Percentiles rank a stretch among this genome's conserved stretches.
phyloP scores from a whole-genome alignment of 2,329 filamentous ascomycete genomes.

The Aspergillus sp. region DNA sequence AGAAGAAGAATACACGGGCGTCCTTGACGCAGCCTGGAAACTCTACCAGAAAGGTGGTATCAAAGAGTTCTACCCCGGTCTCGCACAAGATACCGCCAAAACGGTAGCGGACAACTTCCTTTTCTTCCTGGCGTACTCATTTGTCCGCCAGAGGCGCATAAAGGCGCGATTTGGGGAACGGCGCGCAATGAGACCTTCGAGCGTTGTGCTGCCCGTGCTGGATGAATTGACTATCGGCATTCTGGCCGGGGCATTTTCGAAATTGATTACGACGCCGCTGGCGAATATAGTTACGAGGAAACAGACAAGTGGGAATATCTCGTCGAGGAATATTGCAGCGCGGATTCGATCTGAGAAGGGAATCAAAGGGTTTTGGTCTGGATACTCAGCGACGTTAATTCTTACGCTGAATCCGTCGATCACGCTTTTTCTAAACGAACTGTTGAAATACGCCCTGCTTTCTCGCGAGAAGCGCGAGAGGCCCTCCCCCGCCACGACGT shows the following conservation, averaged over 20 bases:
- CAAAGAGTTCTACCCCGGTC: constrained; percentile 61
- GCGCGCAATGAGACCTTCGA: constrained; percentile 16
- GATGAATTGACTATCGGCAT: constrained; percentile 66
- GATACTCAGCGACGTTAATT: constrained; percentile 72
- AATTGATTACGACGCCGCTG: constrained; percentile 69
- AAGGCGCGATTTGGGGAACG: constrained; percentile 22
- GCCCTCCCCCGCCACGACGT: constrained; percentile 49
- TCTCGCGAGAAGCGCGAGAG: constrained; percentile 45
- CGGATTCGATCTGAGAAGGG: constrained; percentile 64
- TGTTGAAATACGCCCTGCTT: constrained; percentile 55
- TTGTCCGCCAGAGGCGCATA: constrained; percentile 41
- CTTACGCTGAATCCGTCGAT: constrained; percentile 78
- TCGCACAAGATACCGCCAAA: constrained; percentile 57
- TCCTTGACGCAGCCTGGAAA: constrained; percentile 60
- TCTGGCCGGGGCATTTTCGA: constrained; percentile 64
- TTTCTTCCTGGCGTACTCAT: constrained; percentile 75
- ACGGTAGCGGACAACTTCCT: constrained; percentile 68
- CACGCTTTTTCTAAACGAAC: constrained; percentile 74
- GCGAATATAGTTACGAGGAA: constrained; percentile 75
- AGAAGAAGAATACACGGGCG: constrained; percentile 51
- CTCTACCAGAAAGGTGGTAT: constrained; percentile 68
- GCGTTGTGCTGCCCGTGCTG: constrained; percentile 47
- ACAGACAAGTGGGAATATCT: constrained; percentile 53
- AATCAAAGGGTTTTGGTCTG: constrained; percentile 71
- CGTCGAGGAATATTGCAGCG: constrained; percentile 50